A percentile compares a stretch with the other conserved stretches of the same genome.
phyloP scores from a whole-genome alignment of 2,329 filamentous ascomycete genomes.

The Huntiella omanensis region DNA sequence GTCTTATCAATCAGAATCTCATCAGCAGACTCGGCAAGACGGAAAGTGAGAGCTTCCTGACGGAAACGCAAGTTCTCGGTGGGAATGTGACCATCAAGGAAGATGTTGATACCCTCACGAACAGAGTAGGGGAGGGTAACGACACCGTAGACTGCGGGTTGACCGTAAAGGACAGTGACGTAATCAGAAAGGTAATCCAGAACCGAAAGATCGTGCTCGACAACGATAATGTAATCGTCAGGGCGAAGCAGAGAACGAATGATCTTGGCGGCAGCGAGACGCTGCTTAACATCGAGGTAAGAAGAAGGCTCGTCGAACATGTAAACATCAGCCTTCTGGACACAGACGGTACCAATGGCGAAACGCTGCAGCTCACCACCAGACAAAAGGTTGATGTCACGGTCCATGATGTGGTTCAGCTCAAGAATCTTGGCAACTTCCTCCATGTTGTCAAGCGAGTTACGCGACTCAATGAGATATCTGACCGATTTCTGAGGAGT shows the following conservation, averaged over 20 bases:
- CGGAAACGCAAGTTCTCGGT: conserved; percentile 98
- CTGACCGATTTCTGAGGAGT: conserved; percentile 63
- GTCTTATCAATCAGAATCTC: conserved; percentile 73
- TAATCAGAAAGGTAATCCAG: conserved; percentile 98
- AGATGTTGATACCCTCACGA: conserved; percentile 98
- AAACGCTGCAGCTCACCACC: conserved; percentile 98
- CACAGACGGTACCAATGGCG: conserved; percentile 86
- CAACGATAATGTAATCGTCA: conserved; percentile 92
- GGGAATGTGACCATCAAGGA: conserved; percentile 93
- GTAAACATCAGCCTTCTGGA: conserved; percentile 93
- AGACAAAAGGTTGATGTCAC: conserved; percentile 76
- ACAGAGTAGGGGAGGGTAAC: conserved; percentile 91
- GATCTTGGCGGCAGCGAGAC: conserved; percentile 76
- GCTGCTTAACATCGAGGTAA: conserved; percentile 98
- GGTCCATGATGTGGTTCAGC: conserved; percentile 73
- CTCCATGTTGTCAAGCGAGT: conserved; percentile 60
- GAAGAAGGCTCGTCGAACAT: conserved; percentile 99
- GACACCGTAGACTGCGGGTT: conserved; percentile 91
- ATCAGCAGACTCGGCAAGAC: conserved; percentile 73
- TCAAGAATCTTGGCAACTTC: conserved; percentile 73
- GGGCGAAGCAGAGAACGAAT: conserved; percentile 79
- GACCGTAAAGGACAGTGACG: conserved; percentile 91
- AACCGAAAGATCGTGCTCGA: conserved; percentile 97
- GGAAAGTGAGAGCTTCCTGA: conserved; percentile 90
- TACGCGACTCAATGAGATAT: conserved; percentile 55